Conservation (phyloP, 129 eudicot genomes). For the Artemisia tridentata region DNA sequence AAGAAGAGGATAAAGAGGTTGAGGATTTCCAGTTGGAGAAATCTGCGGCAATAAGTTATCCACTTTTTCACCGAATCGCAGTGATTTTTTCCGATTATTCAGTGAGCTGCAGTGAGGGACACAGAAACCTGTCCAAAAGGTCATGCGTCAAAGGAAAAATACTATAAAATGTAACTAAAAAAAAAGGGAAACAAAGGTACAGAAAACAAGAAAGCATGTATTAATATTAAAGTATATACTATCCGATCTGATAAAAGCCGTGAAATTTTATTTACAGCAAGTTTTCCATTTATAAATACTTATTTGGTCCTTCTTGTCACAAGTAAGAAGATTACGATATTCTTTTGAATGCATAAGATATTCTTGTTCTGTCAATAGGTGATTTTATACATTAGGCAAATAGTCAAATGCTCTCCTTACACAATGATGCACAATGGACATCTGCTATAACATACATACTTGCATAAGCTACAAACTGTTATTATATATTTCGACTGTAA, state of each 20-base stretch:
- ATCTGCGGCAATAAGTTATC: conserved; percentile 59
- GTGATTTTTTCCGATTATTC: conserved; percentile 32
- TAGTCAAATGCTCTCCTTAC: too few relatives aligned
- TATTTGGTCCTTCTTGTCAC: not conserved
- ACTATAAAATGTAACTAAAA: not conserved
- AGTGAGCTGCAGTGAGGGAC: conserved; percentile 34
- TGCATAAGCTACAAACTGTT: too few relatives aligned
- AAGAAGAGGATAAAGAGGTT: conserved; percentile 89
- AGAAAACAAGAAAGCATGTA: not conserved
- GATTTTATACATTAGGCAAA: too few relatives aligned
- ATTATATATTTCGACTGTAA: too few relatives aligned
- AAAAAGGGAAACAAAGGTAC: not conserved
- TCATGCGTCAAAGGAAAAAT: conserved; percentile 9
- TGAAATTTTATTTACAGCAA: too few relatives aligned
- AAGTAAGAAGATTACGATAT: not conserved
- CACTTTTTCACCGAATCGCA: conserved; percentile 26
- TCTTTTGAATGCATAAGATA: not conserved
- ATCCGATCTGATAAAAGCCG: too few relatives aligned
- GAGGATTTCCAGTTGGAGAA: conserved; percentile 79
- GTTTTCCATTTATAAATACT: too few relatives aligned
- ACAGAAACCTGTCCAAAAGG: conserved; percentile 43
- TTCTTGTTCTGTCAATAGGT: not conserved
- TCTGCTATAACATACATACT: too few relatives aligned
- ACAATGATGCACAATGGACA: too few relatives aligned
- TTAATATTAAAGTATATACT: too few relatives aligned